Evolutionary conservation across 495 filamentous ascomycete genomes (phyloP).

Genomic region (Daldinia caldariorum): DNA sequence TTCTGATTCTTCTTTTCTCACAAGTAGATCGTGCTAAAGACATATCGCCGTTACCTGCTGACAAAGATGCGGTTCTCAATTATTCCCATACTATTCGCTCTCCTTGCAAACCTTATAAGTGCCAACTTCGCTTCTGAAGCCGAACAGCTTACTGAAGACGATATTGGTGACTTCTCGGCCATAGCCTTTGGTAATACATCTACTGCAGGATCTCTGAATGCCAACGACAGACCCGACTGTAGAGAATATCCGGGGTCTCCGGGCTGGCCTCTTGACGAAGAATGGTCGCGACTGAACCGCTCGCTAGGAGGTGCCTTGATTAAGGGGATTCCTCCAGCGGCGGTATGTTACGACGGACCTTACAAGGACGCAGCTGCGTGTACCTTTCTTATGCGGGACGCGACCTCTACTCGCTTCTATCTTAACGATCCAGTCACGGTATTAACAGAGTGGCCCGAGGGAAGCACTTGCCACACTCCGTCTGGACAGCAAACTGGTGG

Average conservation of each 20-base stretch:
- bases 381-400: slow-evolving; percentile 39
- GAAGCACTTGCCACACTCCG: slow-evolving; percentile 53
- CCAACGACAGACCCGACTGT: slow-evolving; percentile 47
- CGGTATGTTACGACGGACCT: slow-evolving; percentile 62
- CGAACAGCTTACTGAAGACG: slow-evolving; percentile 46
- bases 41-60: background rate
- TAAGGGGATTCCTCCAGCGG: slow-evolving; percentile 60
- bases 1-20: background rate
- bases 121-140: slow-evolving; percentile 53
- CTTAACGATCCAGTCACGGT: slow-evolving; percentile 51
- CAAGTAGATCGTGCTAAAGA: background rate
- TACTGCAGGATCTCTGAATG: slow-evolving; percentile 7
- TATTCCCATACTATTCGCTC: slow-evolving; percentile 10
- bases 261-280: slow-evolving; percentile 55
- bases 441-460: slow-evolving; percentile 53
- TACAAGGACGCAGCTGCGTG: slow-evolving; percentile 58
- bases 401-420: slow-evolving; percentile 46
- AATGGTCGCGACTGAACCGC: slow-evolving; percentile 59
- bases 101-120: slow-evolving; percentile 12
- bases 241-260: slow-evolving; percentile 60
- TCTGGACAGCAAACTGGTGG: slow-evolving; percentile 42
- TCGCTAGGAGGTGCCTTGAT: slow-evolving; percentile 59
- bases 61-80: slow-evolving; percentile 23
- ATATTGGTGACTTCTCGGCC: slow-evolving; percentile 45
- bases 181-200: slow-evolving; percentile 47